Evolutionary conservation across 257 asterid genomes (phyloP).

Genomic region (Cruciata laevipes): DNA sequence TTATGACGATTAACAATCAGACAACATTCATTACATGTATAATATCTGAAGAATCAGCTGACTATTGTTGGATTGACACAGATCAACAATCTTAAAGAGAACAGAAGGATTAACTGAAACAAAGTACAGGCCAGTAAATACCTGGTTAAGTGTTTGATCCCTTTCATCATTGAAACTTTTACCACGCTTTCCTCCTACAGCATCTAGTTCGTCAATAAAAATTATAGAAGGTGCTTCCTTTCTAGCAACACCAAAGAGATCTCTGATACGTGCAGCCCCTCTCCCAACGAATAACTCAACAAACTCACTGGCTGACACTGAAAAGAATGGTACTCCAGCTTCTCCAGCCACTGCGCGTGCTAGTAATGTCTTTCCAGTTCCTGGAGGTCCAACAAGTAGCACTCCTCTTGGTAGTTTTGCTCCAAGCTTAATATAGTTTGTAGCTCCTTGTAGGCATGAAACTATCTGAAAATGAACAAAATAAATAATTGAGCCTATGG

Average conservation of each 20-base stretch:
- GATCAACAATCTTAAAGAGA: neutral
- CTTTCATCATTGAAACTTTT: slow-evolving; percentile 97
- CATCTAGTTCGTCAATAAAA: slow-evolving; percentile 94
- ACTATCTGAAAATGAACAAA: slow-evolving; percentile 49
- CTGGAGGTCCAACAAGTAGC: slow-evolving; percentile 98
- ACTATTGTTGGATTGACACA: neutral
- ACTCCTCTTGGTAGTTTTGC: slow-evolving; percentile 93
- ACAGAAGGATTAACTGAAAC: neutral
- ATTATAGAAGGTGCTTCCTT: slow-evolving; percentile 90
- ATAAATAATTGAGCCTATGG: slow-evolving; percentile 3
- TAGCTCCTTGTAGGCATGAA: slow-evolving; percentile 82
- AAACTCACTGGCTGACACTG: slow-evolving; percentile 98
- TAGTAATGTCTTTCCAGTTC: slow-evolving; percentile 86
- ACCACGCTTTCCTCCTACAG: slow-evolving; percentile 97
- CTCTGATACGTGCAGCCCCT: slow-evolving; percentile 97
- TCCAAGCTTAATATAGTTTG: slow-evolving; percentile 83
- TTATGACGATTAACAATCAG: no score
- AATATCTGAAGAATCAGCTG: neutral
- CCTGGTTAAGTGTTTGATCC: slow-evolving; percentile 97
- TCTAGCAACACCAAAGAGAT: slow-evolving; percentile 78
- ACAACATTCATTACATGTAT: neutral
- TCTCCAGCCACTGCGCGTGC: slow-evolving; percentile 99
- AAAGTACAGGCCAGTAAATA: slow-evolving; percentile 13
- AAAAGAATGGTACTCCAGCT: slow-evolving; percentile 89
- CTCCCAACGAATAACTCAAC: slow-evolving; percentile 95